These are phyloP conservation scores for Lachnellula subtilissima DNA, from an alignment of 2,329 filamentous ascomycete genomes.

Conservation along the genomic window DNA sequence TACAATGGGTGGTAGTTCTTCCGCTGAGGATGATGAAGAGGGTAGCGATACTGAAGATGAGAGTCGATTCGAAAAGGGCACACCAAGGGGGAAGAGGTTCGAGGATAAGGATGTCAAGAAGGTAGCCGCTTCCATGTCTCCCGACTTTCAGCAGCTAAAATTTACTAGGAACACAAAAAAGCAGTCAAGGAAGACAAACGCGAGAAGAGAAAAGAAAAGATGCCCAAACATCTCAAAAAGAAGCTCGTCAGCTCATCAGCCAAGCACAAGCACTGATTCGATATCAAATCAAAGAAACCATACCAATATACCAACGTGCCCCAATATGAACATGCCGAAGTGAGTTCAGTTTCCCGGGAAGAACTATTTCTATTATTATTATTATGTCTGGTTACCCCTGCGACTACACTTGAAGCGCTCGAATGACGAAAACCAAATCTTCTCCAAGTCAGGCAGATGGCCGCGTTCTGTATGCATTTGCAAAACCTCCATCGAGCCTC, in stretches of 20 bases:
- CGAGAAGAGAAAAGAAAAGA: constrained; percentile 89
- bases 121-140: constrained; percentile 36
- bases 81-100: constrained; percentile 75
- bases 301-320: not conserved
- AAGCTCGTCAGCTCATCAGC: constrained; percentile 59
- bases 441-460: constrained; percentile 12
- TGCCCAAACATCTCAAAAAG: constrained; percentile 96
- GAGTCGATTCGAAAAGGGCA: constrained; percentile 57
- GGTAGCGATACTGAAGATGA: constrained; percentile 43
- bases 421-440: constrained; percentile 28
- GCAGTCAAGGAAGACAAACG: constrained; percentile 93
- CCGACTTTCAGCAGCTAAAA: constrained; percentile 8
- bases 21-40: constrained; percentile 39
- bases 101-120: constrained; percentile 89
- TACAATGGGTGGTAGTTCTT: constrained; percentile 36
- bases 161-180: constrained; percentile 65
- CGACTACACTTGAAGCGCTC: constrained; percentile 10
- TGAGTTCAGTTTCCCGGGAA: not conserved
- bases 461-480: constrained; percentile 20
- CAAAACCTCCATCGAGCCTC: constrained; percentile 19
- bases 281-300: constrained; percentile 8
- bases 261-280: constrained; percentile 29
- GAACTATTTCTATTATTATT: not conserved
- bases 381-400: not conserved
- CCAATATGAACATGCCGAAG: not conserved